phyloP scores from a whole-genome alignment of 1,284 basidiomycete species.

The Ganoderma sp. region DNA sequence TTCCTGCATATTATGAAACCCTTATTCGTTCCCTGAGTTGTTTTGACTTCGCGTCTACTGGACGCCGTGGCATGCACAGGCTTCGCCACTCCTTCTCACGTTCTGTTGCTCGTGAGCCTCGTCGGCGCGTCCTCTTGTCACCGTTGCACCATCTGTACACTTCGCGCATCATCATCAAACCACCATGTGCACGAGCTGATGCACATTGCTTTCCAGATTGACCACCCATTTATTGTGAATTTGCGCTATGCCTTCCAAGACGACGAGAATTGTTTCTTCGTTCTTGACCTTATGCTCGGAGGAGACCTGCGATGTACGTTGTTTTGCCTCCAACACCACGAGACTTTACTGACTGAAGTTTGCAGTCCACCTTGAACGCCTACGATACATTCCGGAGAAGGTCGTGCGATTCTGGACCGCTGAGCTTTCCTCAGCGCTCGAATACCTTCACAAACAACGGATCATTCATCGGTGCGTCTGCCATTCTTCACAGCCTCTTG shows the following conservation, averaged over 20 bases:
- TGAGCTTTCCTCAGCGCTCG: conserved; percentile 84
- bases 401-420: conserved; percentile 90
- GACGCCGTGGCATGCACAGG: conserved; percentile 7
- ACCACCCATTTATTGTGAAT: conserved; percentile 94
- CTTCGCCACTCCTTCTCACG: background rate
- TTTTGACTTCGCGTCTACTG: conserved; percentile 1
- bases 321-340: background rate
- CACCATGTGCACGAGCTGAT: conserved; percentile 1
- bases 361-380: conserved; percentile 89
- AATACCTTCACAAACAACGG: conserved; percentile 88
- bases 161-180: conserved; percentile 8
- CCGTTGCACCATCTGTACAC: background rate
- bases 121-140: background rate
- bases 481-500: background rate
- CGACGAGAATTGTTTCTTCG: conserved; percentile 98
- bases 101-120: background rate
- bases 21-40: background rate
- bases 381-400: conserved; percentile 78
- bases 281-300: conserved; percentile 95
- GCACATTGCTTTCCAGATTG: conserved; percentile 62
- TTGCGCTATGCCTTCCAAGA: conserved; percentile 97
- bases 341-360: conserved; percentile 15
- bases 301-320: conserved; percentile 90
- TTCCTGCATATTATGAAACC: conserved; percentile 7
- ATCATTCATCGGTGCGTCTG: conserved; percentile 90